phyloP scores from a whole-genome alignment of 106 monocot species.

The Dendrobium officinale region DNA sequence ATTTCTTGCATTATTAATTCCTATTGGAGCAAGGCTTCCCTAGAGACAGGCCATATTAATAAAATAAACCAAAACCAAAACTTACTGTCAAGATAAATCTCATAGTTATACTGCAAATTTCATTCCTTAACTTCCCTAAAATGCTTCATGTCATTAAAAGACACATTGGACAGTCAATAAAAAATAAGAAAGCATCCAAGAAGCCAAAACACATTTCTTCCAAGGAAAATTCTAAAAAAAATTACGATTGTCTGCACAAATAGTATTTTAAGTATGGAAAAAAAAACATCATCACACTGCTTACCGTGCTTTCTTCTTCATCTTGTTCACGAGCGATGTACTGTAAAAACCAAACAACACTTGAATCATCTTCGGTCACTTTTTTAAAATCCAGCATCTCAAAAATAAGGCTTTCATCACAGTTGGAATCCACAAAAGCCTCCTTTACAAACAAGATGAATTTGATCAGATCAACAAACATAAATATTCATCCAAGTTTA shows the following conservation, averaged over 20 bases:
- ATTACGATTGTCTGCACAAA: too few species aligned
- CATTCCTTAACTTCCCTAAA: too few species aligned
- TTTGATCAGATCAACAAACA: background rate
- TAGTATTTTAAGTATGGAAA: too few species aligned
- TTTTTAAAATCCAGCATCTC: conserved; percentile 72
- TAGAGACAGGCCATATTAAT: too few species aligned
- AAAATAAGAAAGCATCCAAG: background rate
- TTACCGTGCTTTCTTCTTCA: conserved; percentile 62
- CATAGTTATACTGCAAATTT: too few species aligned
- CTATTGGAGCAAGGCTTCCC: too few species aligned
- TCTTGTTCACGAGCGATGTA: conserved; percentile 73
- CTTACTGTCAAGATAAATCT: too few species aligned
- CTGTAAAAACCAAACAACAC: conserved; percentile 74
- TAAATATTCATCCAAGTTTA: background rate
- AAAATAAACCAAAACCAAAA: too few species aligned
- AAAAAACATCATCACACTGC: background rate
- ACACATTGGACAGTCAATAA: background rate
- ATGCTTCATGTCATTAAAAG: background rate
- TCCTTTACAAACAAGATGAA: conserved; percentile 33
- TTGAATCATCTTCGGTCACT: conserved; percentile 57
- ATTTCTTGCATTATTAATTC: too few species aligned
- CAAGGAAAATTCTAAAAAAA: background rate
- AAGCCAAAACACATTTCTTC: background rate
- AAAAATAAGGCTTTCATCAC: conserved; percentile 87
- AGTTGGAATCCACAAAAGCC: conserved; percentile 59